Percentiles rank a stretch among this genome's conserved stretches.
Conservation (phyloP, 2,329 filamentous ascomycete genomes). For the Hypoxylon sp. region DNA sequence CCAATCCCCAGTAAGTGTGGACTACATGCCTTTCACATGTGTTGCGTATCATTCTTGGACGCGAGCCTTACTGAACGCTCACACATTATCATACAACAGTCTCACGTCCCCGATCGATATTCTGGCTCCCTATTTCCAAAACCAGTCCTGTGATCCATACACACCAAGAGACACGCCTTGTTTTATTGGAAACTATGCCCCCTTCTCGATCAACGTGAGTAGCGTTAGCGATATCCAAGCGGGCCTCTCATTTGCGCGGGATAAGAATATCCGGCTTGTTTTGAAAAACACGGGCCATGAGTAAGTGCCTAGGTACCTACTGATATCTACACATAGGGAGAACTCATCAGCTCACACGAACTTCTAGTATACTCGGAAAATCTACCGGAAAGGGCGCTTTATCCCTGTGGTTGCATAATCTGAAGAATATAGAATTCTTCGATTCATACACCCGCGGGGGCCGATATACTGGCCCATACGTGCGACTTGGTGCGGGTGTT, state of each 20-base stretch:
- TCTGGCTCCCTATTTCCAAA: slow-evolving; percentile 40
- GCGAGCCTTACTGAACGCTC: too few species aligned
- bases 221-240: slow-evolving; percentile 33
- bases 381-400: slow-evolving; percentile 61
- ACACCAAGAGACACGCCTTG: slow-evolving; percentile 53
- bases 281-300: slow-evolving; percentile 62
- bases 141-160: slow-evolving; percentile 51
- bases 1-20: too few species aligned
- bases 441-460: too few species aligned
- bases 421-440: slow-evolving; percentile 51
- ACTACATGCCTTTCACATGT: not conserved
- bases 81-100: too few species aligned
- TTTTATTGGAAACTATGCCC: slow-evolving; percentile 48
- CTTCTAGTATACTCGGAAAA: too few species aligned
- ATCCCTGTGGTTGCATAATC: slow-evolving; percentile 57
- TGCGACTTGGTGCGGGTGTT: slow-evolving; percentile 61
- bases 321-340: too few species aligned
- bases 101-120: too few species aligned
- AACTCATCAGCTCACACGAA: too few species aligned
- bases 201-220: slow-evolving; percentile 44
- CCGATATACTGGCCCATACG: too few species aligned
- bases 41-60: too few species aligned
- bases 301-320: too few species aligned
- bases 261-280: slow-evolving; percentile 56
- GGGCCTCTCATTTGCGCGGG: slow-evolving; percentile 47